Evolutionary conservation across 2,329 filamentous ascomycete species (phyloP).

Genomic region (Colletotrichum theobromicola): DNA sequence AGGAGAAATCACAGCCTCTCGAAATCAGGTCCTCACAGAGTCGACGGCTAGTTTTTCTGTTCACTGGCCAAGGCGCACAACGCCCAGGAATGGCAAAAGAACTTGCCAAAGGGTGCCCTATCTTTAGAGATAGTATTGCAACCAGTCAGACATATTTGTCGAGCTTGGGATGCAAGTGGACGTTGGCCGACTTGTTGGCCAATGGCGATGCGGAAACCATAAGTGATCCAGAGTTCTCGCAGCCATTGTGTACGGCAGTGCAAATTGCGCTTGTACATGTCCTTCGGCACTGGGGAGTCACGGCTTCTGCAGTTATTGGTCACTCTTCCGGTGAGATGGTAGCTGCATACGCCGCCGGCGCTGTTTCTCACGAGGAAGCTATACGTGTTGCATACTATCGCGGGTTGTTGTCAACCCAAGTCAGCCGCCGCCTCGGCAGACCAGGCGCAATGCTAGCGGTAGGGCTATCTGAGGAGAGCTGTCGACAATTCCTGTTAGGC

Average conservation of each 20-base stretch:
- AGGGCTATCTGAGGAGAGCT: neutral
- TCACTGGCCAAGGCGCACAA: constrained; percentile 40
- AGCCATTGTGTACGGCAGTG: constrained; percentile 35
- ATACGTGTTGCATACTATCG: constrained; percentile 22
- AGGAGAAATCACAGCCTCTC: neutral
- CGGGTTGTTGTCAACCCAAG: constrained; percentile 17
- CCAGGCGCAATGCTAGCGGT: neutral
- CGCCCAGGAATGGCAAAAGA: constrained; percentile 34
- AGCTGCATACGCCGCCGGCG: constrained; percentile 21
- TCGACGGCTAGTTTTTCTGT: constrained; percentile 27
- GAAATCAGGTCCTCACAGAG: neutral
- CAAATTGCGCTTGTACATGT: constrained; percentile 33
- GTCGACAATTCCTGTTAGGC: neutral
- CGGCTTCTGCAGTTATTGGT: constrained; percentile 43
- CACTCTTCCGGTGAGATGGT: constrained; percentile 55
- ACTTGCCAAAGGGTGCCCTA: constrained; percentile 26
- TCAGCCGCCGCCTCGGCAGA: neutral
- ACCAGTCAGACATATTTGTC: neutral
- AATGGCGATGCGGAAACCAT: neutral
- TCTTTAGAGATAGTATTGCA: constrained; percentile 27
- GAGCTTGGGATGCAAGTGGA: neutral
- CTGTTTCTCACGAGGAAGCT: constrained; percentile 32
- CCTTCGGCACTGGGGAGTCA: constrained; percentile 33
- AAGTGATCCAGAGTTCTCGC: constrained; percentile 29
- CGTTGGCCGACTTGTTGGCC: neutral